phyloP scores from a whole-genome alignment of 208 protist genomes.

The Giardia muris region DNA sequence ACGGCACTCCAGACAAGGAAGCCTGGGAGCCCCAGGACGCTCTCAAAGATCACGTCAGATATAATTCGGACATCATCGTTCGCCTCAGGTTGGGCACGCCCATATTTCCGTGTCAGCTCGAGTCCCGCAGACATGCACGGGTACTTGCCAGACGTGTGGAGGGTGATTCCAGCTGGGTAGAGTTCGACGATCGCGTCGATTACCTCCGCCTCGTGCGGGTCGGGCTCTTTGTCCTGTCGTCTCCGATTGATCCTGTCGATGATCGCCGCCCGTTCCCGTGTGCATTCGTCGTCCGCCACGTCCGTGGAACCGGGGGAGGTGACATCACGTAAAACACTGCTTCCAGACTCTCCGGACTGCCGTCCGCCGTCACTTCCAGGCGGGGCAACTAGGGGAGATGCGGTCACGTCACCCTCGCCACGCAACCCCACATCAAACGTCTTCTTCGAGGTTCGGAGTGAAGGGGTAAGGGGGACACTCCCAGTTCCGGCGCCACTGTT shows the following conservation, averaged over 20 bases:
- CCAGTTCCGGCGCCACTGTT: no score
- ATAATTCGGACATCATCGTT: background rate
- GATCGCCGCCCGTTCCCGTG: background rate
- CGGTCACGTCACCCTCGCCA: no score
- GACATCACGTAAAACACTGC: no score
- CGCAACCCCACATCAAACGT: background rate
- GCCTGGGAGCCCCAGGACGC: conserved; percentile 8
- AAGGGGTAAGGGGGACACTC: background rate
- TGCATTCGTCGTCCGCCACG: background rate
- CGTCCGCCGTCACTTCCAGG: no score
- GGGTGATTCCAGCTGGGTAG: background rate
- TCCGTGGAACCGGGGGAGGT: no score
- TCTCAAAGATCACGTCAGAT: conserved; percentile 3
- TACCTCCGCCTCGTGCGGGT: background rate
- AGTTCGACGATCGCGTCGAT: background rate
- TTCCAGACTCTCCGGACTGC: no score
- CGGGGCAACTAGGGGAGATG: no score
- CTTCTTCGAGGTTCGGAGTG: background rate
- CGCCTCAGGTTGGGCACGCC: background rate
- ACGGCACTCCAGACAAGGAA: conserved; percentile 5
- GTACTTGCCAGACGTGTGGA: background rate
- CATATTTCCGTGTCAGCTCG: background rate
- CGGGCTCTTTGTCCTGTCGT: background rate
- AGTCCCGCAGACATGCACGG: background rate
- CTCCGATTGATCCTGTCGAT: background rate